A percentile compares a stretch with the other conserved stretches of the same genome.
phyloP scores from a whole-genome alignment of 2,329 filamentous ascomycete genomes.

The Colletotrichum spinosum region DNA sequence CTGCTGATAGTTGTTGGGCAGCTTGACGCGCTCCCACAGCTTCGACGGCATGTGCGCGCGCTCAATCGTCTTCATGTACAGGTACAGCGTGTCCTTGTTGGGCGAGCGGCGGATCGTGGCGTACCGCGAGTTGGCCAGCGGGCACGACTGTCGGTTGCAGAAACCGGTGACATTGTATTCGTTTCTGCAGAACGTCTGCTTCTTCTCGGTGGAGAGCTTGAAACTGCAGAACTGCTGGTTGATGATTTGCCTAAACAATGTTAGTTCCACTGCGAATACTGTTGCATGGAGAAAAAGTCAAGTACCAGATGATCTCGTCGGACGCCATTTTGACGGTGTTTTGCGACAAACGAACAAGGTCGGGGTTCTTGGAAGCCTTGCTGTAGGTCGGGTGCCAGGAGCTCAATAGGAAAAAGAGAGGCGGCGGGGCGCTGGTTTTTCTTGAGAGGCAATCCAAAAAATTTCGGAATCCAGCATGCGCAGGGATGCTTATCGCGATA shows the following conservation, averaged over 20 bases:
- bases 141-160: constrained; percentile 89
- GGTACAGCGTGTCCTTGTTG: constrained; percentile 84
- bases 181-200: constrained; percentile 95
- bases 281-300: too few species aligned
- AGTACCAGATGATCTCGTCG: constrained; percentile 88
- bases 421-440: constrained; percentile 37
- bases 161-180: constrained; percentile 89
- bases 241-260: constrained; percentile 76
- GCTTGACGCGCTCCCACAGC: constrained; percentile 93
- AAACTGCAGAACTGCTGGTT: constrained; percentile 96
- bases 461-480: constrained; percentile 20
- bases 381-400: constrained; percentile 26
- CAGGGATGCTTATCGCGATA: constrained; percentile 37
- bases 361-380: constrained; percentile 10
- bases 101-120: constrained; percentile 90
- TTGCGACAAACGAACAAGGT: constrained; percentile 12
- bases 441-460: constrained; percentile 30
- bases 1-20: constrained; percentile 88
- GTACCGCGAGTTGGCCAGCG: constrained; percentile 91
- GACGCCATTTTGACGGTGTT: constrained; percentile 74
- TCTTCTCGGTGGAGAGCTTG: constrained; percentile 89
- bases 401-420: constrained; percentile 31
- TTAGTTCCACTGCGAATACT: constrained; percentile 2
- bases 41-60: constrained; percentile 89
- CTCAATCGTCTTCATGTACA: constrained; percentile 97